Conservation (phyloP, 306 rosid species). For the Phaseolus lunatus region DNA sequence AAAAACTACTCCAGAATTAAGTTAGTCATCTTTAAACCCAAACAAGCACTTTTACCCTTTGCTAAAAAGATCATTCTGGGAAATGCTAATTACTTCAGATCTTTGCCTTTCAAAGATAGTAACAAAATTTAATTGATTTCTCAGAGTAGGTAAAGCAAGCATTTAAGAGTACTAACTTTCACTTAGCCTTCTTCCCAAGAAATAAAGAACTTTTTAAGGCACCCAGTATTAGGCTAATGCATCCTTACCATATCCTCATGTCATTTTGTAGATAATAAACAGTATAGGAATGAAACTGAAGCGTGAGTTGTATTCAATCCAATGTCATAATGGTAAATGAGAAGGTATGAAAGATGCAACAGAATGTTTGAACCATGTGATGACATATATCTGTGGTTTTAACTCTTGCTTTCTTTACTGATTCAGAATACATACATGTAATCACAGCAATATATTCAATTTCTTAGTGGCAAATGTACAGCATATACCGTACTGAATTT, state of each 20-base stretch:
- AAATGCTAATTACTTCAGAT: background rate
- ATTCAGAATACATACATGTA: slow-evolving; percentile 22
- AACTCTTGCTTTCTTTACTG: background rate
- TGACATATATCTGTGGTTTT: background rate
- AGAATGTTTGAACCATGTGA: background rate
- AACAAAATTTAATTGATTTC: background rate
- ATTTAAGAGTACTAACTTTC: background rate
- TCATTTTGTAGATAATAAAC: background rate
- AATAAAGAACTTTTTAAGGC: background rate
- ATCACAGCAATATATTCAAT: slow-evolving; percentile 27
- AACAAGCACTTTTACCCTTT: background rate
- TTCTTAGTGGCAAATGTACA: slow-evolving; percentile 38
- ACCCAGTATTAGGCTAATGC: background rate
- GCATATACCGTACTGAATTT: slow-evolving; percentile 16
- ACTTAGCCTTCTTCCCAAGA: no score
- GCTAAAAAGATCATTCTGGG: background rate
- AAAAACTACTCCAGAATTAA: no score
- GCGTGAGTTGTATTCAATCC: background rate
- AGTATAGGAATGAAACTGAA: background rate
- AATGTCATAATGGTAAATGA: background rate
- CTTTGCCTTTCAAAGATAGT: background rate
- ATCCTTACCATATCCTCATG: background rate
- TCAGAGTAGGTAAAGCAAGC: background rate
- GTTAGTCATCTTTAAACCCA: no score
- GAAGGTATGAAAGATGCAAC: background rate